phyloP scores from a whole-genome alignment of 805 yeast species.

The Candida berthetii region DNA sequence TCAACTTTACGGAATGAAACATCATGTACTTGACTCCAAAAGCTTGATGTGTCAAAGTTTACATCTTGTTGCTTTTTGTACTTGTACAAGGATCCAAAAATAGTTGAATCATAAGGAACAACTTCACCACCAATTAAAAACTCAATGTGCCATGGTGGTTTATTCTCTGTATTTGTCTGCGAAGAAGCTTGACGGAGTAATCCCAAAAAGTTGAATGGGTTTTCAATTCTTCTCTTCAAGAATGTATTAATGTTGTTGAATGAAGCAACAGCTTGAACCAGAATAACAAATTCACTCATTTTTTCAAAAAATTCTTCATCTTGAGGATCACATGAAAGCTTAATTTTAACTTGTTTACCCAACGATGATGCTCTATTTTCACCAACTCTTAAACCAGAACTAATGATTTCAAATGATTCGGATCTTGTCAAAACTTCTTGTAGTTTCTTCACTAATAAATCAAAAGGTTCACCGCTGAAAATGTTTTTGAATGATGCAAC shows the following conservation, averaged over 20 bases:
- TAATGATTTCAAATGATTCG: constrained; percentile 62
- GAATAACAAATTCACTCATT: constrained; percentile 22
- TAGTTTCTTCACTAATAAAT: constrained; percentile 45
- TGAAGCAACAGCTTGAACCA: constrained; percentile 50
- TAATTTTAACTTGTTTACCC: constrained; percentile 66
- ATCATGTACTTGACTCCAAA: constrained; percentile 56
- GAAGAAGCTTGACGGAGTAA: constrained; percentile 5
- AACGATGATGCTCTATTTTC: constrained; percentile 49
- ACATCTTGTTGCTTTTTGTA: constrained; percentile 31
- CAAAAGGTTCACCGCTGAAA: constrained; percentile 30
- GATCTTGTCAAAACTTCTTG: constrained; percentile 71
- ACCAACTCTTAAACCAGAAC: constrained; percentile 29
- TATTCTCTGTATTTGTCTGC: constrained; percentile 4
- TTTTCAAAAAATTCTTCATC: constrained; percentile 12
- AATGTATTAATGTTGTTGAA: constrained; percentile 38
- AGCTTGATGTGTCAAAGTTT: constrained; percentile 36
- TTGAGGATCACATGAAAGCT: constrained; percentile 36
- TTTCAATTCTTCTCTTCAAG: constrained; percentile 29
- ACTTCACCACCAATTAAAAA: constrained; percentile 52
- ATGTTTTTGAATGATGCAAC: constrained; percentile 37
- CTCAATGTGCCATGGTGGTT: constrained; percentile 35
- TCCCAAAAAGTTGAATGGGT: constrained; percentile 16
- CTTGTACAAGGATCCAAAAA: constrained; percentile 68
- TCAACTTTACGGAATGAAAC: constrained; percentile 38
- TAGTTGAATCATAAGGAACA: constrained; percentile 61